Base-by-base conservation (phyloP, 2,329 filamentous ascomycete genomes). In the Alternaria sp. region DNA sequence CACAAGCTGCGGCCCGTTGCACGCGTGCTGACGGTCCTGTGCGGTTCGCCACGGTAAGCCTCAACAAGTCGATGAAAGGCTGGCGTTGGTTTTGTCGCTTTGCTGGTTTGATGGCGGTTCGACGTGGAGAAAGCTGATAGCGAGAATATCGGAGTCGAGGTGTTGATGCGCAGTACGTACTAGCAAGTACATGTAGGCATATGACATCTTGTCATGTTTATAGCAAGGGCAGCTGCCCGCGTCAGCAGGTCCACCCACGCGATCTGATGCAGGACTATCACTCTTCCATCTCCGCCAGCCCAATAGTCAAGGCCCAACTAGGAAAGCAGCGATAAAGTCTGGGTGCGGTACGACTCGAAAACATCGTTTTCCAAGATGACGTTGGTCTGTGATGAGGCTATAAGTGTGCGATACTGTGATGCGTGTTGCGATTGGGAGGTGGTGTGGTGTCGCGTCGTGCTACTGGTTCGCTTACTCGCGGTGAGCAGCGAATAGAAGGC, bases 381-480 rank as follows among this genome's bases (percentile, higher is more conserved):
- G 60, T 63, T 58, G 41, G 63, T 53, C 51, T 61, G 56, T 61
- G 60, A 54, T 60, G 50, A 46, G 55, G 57, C 47, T 63, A 65
- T 49, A 60, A 55, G 28, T 60, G 61, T 61, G 63, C 62, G 59
- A 64, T 60, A 65, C 58, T 61, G 74, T 70, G 65, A 73, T 71
- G 60, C 23, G 59, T 58, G 47, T 63, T 67, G 57, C 67, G 64
- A 77, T 73, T 78, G 74, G 74, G 55, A 63, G 51, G 55, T 63
- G 64, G 47, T 64, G 57, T 66, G 57, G 43, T 53, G 67, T 72
- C 71, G 71, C 63, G 62, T 33, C 57, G 65, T 66, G 63, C 71
- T 59, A 70, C 67, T 75, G 71, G 71, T 60, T 75, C 71, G 74
- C 70, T 75, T 72, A 65, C 50, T 55, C 50, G 58, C 67, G 61